phyloP scores from a whole-genome alignment of 2,329 filamentous ascomycete genomes.

The Pyrenochaeta sp. region DNA sequence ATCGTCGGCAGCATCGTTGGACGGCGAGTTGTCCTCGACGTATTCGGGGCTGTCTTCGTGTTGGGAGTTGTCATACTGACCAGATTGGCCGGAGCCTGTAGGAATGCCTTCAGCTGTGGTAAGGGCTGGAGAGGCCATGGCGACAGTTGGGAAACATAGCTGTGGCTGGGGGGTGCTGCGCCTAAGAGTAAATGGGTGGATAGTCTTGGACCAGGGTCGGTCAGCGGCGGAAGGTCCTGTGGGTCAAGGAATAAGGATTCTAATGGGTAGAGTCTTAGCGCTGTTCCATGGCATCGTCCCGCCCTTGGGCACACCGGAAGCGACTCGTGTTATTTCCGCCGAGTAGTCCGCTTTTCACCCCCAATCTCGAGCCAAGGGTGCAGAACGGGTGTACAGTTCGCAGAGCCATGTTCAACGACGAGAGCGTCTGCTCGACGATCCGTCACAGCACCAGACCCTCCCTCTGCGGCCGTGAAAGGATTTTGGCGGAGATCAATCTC shows the following conservation, averaged over 20 bases:
- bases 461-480: no score
- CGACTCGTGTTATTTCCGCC: conserved; percentile 36
- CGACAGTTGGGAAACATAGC: conserved; percentile 37
- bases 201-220: conserved; percentile 31
- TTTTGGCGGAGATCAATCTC: neutral
- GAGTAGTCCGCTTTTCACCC: conserved; percentile 33
- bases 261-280: conserved; percentile 39
- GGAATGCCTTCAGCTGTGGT: conserved; percentile 40
- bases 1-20: conserved; percentile 42
- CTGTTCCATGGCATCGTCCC: conserved; percentile 37
- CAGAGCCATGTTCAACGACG: conserved; percentile 5
- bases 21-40: conserved; percentile 41
- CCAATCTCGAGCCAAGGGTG: conserved; percentile 14
- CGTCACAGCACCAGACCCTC: no score
- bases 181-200: conserved; percentile 41
- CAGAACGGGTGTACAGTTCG: conserved; percentile 7
- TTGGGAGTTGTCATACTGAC: conserved; percentile 34
- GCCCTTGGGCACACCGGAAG: conserved; percentile 35
- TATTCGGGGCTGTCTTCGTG: conserved; percentile 41
- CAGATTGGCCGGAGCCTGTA: conserved; percentile 35
- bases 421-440: conserved; percentile 2
- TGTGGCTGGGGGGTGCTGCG: conserved; percentile 42
- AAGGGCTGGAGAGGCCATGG: conserved; percentile 46
- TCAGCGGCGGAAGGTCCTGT: conserved; percentile 37
- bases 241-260: conserved; percentile 41